phyloP scores from a whole-genome alignment of 1,284 basidiomycete species.

The Boletellus deceptivus region DNA sequence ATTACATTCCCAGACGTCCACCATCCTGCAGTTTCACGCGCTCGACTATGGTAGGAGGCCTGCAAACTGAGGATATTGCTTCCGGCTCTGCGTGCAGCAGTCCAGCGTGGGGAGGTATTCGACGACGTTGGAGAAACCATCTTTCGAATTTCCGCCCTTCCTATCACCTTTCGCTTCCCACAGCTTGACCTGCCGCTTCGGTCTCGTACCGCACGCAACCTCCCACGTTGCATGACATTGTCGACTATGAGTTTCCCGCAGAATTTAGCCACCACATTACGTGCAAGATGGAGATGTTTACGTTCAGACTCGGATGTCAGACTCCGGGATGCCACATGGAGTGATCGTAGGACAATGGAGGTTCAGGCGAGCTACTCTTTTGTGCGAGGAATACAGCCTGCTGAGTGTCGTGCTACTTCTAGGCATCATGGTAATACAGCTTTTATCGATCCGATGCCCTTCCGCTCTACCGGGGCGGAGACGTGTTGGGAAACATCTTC shows the following conservation, averaged over 20 bases:
- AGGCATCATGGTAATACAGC: neutral
- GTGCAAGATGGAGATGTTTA: slow-evolving; percentile 3
- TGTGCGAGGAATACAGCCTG: too few species aligned
- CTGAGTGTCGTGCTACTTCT: neutral
- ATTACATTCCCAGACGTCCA: too few species aligned
- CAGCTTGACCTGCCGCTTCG: slow-evolving; percentile 5
- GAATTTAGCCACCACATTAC: slow-evolving; percentile 4
- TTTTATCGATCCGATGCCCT: neutral
- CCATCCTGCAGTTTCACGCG: too few species aligned
- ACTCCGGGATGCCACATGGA: slow-evolving; percentile 5
- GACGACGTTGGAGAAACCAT: neutral
- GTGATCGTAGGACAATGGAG: slow-evolving; percentile 3
- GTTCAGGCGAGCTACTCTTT: slow-evolving; percentile 1
- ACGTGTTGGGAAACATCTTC: too few species aligned
- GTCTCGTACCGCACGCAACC: slow-evolving; percentile 5
- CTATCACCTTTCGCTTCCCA: slow-evolving; percentile 1
- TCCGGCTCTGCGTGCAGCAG: neutral
- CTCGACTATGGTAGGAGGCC: slow-evolving; percentile 4
- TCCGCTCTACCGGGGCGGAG: neutral
- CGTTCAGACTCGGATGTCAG: slow-evolving; percentile 4
- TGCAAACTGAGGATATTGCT: slow-evolving; percentile 4
- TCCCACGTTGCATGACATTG: slow-evolving; percentile 1
- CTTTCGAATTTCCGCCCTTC: slow-evolving; percentile 1
- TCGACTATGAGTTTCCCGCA: neutral
- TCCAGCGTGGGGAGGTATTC: neutral